Conservation (phyloP, 1,139 yeast species). For the Nakaseomyces kungkrabaensis region DNA sequence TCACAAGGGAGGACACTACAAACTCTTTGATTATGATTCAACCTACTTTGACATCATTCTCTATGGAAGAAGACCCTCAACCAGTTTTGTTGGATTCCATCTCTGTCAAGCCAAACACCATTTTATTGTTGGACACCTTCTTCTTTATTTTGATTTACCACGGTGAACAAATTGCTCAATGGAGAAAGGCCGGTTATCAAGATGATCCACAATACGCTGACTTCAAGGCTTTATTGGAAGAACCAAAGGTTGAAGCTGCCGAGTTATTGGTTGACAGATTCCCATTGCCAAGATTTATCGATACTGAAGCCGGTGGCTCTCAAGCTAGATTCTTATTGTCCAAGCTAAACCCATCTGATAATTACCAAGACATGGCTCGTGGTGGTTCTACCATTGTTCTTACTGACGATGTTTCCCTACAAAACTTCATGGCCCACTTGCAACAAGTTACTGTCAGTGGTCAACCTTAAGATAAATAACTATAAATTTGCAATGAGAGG, state of each 20-base stretch:
- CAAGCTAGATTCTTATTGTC: constrained; percentile 95
- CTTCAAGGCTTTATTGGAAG: constrained; percentile 76
- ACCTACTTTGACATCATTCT: constrained; percentile 85
- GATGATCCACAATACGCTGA: constrained; percentile 83
- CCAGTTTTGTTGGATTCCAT: constrained; percentile 91
- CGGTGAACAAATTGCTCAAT: constrained; percentile 88
- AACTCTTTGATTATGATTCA: constrained; percentile 94
- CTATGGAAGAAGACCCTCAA: constrained; percentile 78
- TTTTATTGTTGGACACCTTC: constrained; percentile 83
- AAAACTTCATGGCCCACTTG: constrained; percentile 84
- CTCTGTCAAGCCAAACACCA: constrained; percentile 81
- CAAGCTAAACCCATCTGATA: constrained; percentile 86
- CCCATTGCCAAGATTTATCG: constrained; percentile 94
- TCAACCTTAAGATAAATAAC: constrained; percentile 16
- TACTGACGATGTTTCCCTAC: constrained; percentile 90
- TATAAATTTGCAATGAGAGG: too few species aligned
- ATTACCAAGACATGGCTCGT: constrained; percentile 55
- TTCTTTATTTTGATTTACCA: constrained; percentile 94
- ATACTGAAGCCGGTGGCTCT: constrained; percentile 95
- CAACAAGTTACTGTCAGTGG: constrained; percentile 68
- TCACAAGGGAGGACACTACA: constrained; percentile 82
- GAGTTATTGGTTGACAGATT: constrained; percentile 84
- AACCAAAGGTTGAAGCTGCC: constrained; percentile 89
- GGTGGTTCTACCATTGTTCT: constrained; percentile 68
- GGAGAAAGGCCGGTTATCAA: constrained; percentile 95